A percentile compares a stretch with the other conserved stretches of the same genome.
Conservation (phyloP, 2,329 filamentous ascomycete genomes). For the Beauveria brongniartii region DNA sequence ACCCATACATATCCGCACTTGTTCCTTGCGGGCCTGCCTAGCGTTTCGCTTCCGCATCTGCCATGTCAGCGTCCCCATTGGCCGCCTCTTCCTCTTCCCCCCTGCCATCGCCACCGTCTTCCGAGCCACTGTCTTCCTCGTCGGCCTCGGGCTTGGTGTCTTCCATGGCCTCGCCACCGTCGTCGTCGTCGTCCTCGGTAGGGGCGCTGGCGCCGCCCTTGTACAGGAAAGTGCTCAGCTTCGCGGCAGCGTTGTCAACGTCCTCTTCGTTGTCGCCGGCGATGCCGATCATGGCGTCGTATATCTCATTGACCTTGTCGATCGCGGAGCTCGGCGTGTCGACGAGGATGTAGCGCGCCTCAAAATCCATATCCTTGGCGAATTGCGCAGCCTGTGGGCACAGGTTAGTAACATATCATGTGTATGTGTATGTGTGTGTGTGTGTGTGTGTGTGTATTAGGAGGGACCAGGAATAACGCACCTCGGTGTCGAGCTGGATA, state of each 20-base stretch:
- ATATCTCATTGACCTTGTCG: constrained; percentile 14
- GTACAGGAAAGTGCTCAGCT: constrained; percentile 14
- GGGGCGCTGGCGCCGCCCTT: constrained; percentile 15
- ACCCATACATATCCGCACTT: background rate
- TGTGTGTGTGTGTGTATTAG: background rate
- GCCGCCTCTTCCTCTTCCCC: background rate
- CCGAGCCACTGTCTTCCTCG: background rate
- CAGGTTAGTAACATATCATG: background rate
- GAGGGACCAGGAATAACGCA: constrained; percentile 25
- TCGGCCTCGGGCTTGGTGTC: constrained; percentile 17
- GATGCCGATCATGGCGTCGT: constrained; percentile 7
- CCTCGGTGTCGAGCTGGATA: constrained; percentile 44
- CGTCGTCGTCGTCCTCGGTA: background rate
- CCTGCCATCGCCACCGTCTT: constrained; percentile 17
- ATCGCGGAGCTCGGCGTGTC: constrained; percentile 28
- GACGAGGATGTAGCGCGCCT: constrained; percentile 48
- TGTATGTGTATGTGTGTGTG: too few species aligned
- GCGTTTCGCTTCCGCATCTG: constrained; percentile 12
- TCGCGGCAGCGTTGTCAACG: background rate
- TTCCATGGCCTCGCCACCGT: constrained; percentile 18
- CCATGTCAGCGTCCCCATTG: constrained; percentile 10
- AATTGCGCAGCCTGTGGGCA: constrained; percentile 42
- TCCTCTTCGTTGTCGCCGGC: constrained; percentile 5
- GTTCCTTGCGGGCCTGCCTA: too few species aligned
- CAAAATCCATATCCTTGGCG: constrained; percentile 48